Evolutionary conservation across 345 rosid genomes (phyloP).

Genomic region (Aurinia saxatilis): DNA sequence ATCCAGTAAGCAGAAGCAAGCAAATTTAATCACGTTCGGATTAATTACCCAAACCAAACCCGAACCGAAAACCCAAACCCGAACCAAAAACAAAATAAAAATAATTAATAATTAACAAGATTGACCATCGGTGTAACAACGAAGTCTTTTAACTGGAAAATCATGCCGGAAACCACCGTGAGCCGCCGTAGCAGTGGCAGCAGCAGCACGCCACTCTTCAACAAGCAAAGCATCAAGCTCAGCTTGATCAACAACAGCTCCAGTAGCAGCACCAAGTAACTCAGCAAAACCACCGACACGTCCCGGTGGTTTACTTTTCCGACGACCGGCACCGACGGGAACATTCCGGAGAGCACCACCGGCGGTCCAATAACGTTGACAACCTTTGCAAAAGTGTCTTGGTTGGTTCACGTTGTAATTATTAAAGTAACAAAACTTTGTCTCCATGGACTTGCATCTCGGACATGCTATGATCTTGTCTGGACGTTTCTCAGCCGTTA

Average conservation of each 20-base stretch:
- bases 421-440: slow-evolving; percentile 94
- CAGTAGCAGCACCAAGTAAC: slow-evolving; percentile 26
- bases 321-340: slow-evolving; percentile 92
- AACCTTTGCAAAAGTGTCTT: slow-evolving; percentile 92
- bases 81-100: not conserved
- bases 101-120: slow-evolving; percentile 28
- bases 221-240: slow-evolving; percentile 45
- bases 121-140: slow-evolving; percentile 48
- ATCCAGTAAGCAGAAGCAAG: slow-evolving; percentile 23
- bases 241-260: slow-evolving; percentile 43
- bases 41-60: slow-evolving; percentile 12
- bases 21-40: slow-evolving; percentile 27
- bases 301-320: slow-evolving; percentile 66
- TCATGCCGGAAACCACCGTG: slow-evolving; percentile 53
- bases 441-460: slow-evolving; percentile 94
- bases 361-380: slow-evolving; percentile 98
- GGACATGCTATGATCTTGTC: slow-evolving; percentile 92
- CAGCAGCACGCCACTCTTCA: slow-evolving; percentile 53
- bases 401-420: slow-evolving; percentile 98
- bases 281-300: slow-evolving; percentile 32
- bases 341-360: slow-evolving; percentile 96
- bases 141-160: slow-evolving; percentile 56
- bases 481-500: slow-evolving; percentile 52
- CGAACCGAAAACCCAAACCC: not conserved
- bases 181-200: slow-evolving; percentile 15